Percentiles rank a stretch among this genome's conserved stretches.
Conservation (phyloP, 225 moss, liverwort and hornwort species). For the Rhytidiadelphus loreus region DNA sequence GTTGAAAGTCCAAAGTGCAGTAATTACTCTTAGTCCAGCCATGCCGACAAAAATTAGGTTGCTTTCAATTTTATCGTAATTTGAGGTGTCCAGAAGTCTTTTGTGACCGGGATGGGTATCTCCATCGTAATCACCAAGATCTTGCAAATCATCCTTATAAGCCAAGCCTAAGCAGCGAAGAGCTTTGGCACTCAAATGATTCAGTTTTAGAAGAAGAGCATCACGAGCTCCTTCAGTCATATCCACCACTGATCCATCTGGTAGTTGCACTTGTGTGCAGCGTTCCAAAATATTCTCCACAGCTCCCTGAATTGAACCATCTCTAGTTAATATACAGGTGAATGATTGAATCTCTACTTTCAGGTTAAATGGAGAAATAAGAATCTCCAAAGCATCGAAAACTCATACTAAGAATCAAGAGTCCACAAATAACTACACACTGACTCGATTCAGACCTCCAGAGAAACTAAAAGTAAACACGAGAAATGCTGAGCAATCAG, state of each 20-base stretch:
- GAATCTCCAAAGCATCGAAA: background rate
- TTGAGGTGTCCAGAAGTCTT: constrained; percentile 57
- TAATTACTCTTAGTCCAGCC: constrained; percentile 66
- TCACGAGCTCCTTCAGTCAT: constrained; percentile 59
- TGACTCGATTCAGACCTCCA: background rate
- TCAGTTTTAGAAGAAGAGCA: constrained; percentile 44
- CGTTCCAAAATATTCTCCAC: constrained; percentile 85
- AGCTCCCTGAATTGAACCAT: constrained; percentile 54
- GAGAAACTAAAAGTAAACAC: background rate
- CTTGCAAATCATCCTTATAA: constrained; percentile 73
- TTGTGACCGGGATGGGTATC: constrained; percentile 77
- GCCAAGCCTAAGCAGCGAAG: constrained; percentile 86
- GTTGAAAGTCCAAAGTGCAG: background rate
- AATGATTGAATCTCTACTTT: background rate
- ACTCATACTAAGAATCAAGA: background rate
- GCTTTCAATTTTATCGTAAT: constrained; percentile 68
- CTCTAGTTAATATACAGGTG: background rate
- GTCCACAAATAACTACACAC: background rate
- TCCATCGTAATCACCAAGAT: constrained; percentile 65
- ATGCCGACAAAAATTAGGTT: constrained; percentile 77
- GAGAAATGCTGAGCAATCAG: background rate
- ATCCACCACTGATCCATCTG: constrained; percentile 56
- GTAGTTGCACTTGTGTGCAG: constrained; percentile 53
- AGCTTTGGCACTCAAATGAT: constrained; percentile 57
- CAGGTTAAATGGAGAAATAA: background rate